Evolutionary conservation across 805 yeast species (phyloP).

Genomic region (Metschnikowia koreensis): DNA sequence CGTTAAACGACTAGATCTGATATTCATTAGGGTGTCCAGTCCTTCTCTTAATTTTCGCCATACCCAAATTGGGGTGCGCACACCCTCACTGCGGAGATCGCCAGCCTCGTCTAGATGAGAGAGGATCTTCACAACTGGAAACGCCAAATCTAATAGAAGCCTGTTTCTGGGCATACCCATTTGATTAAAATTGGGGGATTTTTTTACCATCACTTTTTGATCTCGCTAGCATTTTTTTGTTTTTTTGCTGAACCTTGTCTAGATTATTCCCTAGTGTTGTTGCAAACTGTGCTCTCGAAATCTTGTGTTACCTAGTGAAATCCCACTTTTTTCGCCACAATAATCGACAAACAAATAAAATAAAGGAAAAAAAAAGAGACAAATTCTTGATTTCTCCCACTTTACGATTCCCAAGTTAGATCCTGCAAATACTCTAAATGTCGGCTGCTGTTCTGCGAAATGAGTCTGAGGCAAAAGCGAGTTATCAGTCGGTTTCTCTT

Average conservation of each 20-base stretch:
- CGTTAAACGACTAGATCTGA: too few species aligned
- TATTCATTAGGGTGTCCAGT: too few species aligned
- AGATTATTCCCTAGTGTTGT: neutral
- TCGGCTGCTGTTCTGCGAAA: slow-evolving; percentile 12
- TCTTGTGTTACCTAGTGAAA: neutral
- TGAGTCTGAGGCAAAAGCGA: slow-evolving; percentile 14
- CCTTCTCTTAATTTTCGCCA: neutral
- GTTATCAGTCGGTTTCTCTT: slow-evolving; percentile 61
- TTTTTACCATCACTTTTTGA: neutral
- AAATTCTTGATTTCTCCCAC: neutral
- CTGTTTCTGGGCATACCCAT: neutral
- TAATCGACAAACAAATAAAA: neutral
- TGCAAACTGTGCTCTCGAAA: neutral
- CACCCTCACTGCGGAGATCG: neutral
- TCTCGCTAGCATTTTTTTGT: neutral
- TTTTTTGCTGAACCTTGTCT: neutral
- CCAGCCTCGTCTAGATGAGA: neutral
- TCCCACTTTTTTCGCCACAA: neutral
- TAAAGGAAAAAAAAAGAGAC: neutral
- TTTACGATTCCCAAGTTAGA: neutral
- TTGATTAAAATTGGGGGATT: neutral
- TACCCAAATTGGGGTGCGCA: neutral
- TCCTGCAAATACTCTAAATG: neutral
- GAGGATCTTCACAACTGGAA: neutral
- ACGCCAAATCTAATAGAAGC: neutral